phyloP scores from a whole-genome alignment of 148 eudicot species.

The Polygonum maritimum region DNA sequence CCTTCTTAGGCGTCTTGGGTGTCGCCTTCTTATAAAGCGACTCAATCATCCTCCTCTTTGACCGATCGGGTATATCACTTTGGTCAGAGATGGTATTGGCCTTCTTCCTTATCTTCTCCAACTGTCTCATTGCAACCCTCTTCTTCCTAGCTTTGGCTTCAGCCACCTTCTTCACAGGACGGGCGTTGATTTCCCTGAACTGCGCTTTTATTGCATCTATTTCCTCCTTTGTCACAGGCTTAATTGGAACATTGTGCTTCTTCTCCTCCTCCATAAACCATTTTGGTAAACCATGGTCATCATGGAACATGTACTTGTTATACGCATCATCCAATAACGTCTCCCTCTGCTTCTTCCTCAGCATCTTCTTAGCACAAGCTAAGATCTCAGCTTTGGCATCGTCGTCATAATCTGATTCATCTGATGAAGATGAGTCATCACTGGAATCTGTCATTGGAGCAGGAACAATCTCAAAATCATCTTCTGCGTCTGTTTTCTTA shows the following conservation, averaged over 20 bases:
- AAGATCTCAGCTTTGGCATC: slow-evolving; percentile 68
- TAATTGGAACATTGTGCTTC: slow-evolving; percentile 42
- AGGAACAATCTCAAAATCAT: slow-evolving; percentile 84
- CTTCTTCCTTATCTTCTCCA: slow-evolving; percentile 85
- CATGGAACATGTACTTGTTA: slow-evolving; percentile 78
- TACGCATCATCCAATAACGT: slow-evolving; percentile 68
- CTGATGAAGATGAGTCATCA: slow-evolving; percentile 73
- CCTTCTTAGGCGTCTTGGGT: slow-evolving; percentile 61
- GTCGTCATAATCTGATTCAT: slow-evolving; percentile 52
- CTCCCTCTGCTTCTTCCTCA: slow-evolving; percentile 64
- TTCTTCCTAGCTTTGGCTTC: slow-evolving; percentile 91
- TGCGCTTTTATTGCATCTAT: slow-evolving; percentile 62
- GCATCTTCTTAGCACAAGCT: slow-evolving; percentile 76
- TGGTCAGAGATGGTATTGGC: slow-evolving; percentile 81
- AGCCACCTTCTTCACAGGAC: slow-evolving; percentile 91
- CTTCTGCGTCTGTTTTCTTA: slow-evolving; percentile 22
- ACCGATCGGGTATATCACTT: slow-evolving; percentile 68
- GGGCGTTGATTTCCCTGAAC: slow-evolving; percentile 65
- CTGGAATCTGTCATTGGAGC: slow-evolving; percentile 74
- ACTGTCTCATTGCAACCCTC: slow-evolving; percentile 47
- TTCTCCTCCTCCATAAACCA: slow-evolving; percentile 82
- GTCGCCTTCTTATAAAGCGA: slow-evolving; percentile 70
- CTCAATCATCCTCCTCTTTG: slow-evolving; percentile 80
- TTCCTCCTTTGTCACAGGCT: slow-evolving; percentile 80
- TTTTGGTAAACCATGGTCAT: slow-evolving; percentile 45